Evolutionary conservation across 2,329 filamentous ascomycete genomes (phyloP), one percentile per base, ranked within the genome.

Genomic region (Claviceps spartinae): DNA sequence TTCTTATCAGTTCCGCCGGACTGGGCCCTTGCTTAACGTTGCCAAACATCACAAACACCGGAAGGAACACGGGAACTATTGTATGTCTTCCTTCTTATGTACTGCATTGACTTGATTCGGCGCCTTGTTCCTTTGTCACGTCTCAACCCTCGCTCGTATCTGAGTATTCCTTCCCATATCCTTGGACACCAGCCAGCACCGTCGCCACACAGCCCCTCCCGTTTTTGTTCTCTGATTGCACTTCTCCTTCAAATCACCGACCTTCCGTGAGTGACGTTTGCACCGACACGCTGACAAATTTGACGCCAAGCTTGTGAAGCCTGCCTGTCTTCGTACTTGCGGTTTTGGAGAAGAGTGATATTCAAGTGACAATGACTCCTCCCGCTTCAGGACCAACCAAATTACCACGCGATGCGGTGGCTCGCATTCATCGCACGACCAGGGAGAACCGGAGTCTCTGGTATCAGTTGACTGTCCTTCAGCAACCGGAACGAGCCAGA

Each of bases 401-500:
- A 49, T 53, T 57, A 46, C 51, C 59, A 53, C 65, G 62, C 56
- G 65, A 73, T 49, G 60, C 65, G 47, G 58, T 66, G 55, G 75
- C 85, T 49, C 72, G 78, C 51, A 64, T 69, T 50, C 66, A 69
- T 48, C 67, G 69, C 47, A 58, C 63, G 50, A 95, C 88, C 43
- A 82, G 81, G 60, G 83, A 85, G 60, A 87, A 87, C 56, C 82
- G 86, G 59, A 81, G 76, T 56, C 78, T 96, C 59, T 88, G 81
- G 63, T 97, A 97, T 68, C 76, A 79, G 57, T 74, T 97, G 67
- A 82, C 80, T 54, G 89, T 97, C 52, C 83, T 96, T 61, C 93
- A 98, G 70, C 88, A 97, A 67, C 93, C 93, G 20, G 86, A 95
- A 71, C 86, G 90, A 62, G 91, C 93, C 48, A 81, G 93, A 73